Conservation (phyloP, 2,329 filamentous ascomycete genomes). For the Botryotinia calthae region DNA sequence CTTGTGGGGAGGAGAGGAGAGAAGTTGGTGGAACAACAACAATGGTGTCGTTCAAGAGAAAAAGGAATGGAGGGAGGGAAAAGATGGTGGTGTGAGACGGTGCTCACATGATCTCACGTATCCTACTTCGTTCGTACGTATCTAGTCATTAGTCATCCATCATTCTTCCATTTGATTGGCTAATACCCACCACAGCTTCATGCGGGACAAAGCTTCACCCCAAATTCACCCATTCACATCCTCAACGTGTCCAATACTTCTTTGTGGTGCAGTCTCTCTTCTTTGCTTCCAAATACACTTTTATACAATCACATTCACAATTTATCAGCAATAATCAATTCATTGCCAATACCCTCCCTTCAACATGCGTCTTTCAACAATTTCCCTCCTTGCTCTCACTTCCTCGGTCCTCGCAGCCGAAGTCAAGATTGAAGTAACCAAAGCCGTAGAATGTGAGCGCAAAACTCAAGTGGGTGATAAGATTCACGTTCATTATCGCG, state of each 20-base stretch:
- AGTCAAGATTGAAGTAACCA: constrained; percentile 75
- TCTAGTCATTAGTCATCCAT: background rate
- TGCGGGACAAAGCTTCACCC: background rate
- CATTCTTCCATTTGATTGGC: background rate
- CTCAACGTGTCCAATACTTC: constrained; percentile 14
- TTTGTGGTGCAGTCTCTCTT: background rate
- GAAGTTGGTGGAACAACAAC: background rate
- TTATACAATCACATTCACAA: too few relatives aligned
- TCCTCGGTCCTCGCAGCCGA: constrained; percentile 37
- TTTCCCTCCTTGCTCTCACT: constrained; percentile 35
- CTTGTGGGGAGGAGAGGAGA: background rate
- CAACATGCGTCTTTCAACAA: constrained; percentile 36
- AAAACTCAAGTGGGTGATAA: constrained; percentile 74
- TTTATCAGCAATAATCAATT: constrained; percentile 16
- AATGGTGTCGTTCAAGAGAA: background rate
- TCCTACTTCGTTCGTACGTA: too few relatives aligned
- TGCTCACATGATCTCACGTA: background rate
- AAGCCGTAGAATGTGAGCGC: constrained; percentile 73
- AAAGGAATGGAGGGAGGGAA: background rate
- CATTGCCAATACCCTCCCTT: background rate
- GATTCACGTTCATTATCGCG: constrained; percentile 84
- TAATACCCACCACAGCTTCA: background rate
- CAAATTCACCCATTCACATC: background rate
- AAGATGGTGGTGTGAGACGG: background rate
- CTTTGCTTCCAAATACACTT: background rate